Percentiles rank a stretch among this genome's conserved stretches.
phyloP scores from a whole-genome alignment of 2,329 filamentous ascomycete genomes.

The Trichoderma arundinaceum region DNA sequence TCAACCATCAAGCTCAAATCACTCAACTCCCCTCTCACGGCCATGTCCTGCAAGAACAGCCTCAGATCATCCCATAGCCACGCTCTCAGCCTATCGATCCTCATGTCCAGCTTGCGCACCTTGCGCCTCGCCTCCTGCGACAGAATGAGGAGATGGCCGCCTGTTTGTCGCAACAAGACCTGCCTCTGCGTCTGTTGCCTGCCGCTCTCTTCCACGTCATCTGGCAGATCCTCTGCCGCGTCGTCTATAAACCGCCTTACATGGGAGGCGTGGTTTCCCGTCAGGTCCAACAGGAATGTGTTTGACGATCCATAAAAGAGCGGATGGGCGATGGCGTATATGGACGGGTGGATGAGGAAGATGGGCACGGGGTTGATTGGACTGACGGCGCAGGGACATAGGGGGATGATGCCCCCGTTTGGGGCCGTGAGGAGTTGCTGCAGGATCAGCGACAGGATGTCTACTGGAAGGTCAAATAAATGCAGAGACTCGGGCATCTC shows the following conservation, averaged over 20 bases:
- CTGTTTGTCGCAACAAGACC: constrained; percentile 12
- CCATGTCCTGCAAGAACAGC: constrained; percentile 43
- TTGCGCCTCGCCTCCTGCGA: constrained; percentile 38
- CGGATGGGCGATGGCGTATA: constrained; percentile 43
- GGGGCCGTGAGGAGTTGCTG: constrained; percentile 40
- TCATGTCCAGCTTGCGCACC: constrained; percentile 40
- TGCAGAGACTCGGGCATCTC: constrained; percentile 36
- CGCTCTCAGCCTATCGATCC: constrained; percentile 41
- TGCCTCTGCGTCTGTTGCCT: neutral
- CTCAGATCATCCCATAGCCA: constrained; percentile 42
- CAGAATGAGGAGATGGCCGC: constrained; percentile 34
- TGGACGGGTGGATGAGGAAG: constrained; percentile 43
- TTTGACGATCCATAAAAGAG: constrained; percentile 43
- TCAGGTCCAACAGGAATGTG: constrained; percentile 41
- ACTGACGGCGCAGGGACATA: constrained; percentile 41
- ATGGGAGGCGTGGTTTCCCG: constrained; percentile 39
- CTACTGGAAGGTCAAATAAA: constrained; percentile 45
- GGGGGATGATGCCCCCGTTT: constrained; percentile 33
- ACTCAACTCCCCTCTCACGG: constrained; percentile 41
- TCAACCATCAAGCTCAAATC: constrained; percentile 35
- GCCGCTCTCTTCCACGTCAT: constrained; percentile 26
- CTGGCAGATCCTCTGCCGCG: constrained; percentile 32
- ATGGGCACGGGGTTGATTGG: constrained; percentile 39
- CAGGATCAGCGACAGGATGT: constrained; percentile 43
- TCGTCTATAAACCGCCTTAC: constrained; percentile 38